Percentiles rank a stretch among this genome's conserved stretches.
Evolutionary conservation across 371 early-diverging fungal genomes (phyloP).

Genomic region (Lichtheimia ornata): DNA sequence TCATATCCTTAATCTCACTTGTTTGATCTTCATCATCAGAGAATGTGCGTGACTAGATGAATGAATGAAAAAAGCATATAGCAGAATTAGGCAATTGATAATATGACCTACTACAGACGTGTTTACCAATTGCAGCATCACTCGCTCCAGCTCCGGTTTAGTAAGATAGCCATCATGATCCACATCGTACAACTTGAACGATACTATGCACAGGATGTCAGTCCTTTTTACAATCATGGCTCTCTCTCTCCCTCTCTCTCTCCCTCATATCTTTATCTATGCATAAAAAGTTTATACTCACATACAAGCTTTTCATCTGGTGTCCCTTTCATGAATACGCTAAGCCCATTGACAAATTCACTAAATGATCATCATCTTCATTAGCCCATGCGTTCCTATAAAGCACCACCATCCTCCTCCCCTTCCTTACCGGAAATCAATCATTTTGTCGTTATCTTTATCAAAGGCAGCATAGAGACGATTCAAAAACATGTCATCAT

Average conservation of each 20-base stretch:
- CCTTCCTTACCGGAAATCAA: conserved; percentile 60
- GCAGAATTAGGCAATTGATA: neutral
- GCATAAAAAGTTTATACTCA: conserved; percentile 36
- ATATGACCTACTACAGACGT: neutral
- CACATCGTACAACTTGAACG: conserved; percentile 82
- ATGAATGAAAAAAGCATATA: neutral
- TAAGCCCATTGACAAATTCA: conserved; percentile 79
- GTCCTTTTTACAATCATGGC: neutral
- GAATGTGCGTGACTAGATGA: conserved; percentile 56
- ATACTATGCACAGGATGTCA: conserved; percentile 52
- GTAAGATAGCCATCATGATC: conserved; percentile 80
- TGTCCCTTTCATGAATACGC: conserved; percentile 79
- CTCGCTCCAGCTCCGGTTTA: conserved; percentile 71
- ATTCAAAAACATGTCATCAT: conserved; percentile 76
- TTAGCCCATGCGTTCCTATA: neutral
- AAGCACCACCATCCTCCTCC: too few species aligned
- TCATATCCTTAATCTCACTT: conserved; percentile 63
- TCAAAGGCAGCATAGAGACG: conserved; percentile 84
- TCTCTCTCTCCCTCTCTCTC: too few species aligned
- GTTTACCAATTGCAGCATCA: conserved; percentile 75
- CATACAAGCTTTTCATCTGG: conserved; percentile 79
- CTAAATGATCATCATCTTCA: conserved; percentile 17
- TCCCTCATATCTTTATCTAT: neutral
- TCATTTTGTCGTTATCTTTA: conserved; percentile 63
- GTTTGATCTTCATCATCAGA: conserved; percentile 71